Evolutionary conservation across 176 grass and related monocot species (phyloP).

Genomic region (Saccharum officinarum): DNA sequence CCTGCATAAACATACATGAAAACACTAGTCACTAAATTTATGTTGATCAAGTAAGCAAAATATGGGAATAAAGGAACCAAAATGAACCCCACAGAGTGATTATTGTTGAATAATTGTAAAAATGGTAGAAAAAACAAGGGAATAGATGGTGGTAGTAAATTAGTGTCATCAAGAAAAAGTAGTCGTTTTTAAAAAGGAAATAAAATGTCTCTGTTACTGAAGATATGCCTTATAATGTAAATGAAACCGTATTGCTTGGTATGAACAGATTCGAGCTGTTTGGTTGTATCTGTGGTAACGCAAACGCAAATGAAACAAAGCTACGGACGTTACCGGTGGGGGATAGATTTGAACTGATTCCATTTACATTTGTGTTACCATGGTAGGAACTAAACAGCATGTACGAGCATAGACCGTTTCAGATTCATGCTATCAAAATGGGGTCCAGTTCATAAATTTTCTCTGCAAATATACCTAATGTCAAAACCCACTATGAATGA

Average conservation of each 20-base stretch:
- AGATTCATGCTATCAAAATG: background rate
- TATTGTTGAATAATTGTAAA: background rate
- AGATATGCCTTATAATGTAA: background rate
- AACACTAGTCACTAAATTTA: constrained; percentile 12
- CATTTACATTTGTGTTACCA: too few species aligned
- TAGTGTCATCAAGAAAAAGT: background rate
- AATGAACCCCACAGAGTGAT: background rate
- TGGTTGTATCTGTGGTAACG: too few species aligned
- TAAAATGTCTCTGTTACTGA: background rate
- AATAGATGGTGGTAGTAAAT: background rate
- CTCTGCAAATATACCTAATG: background rate
- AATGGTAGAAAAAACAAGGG: background rate
- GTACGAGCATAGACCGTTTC: background rate
- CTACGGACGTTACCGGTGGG: too few species aligned
- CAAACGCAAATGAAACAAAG: too few species aligned
- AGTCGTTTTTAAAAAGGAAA: background rate
- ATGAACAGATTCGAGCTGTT: background rate
- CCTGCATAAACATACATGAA: constrained; percentile 44
- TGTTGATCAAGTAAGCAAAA: background rate
- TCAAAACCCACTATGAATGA: constrained; percentile 4
- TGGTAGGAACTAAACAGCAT: too few species aligned
- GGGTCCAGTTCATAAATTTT: background rate
- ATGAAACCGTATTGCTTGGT: background rate
- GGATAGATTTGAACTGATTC: too few species aligned
- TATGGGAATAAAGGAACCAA: background rate